These are phyloP conservation scores for Cryptococcus deneoformans DNA, from an alignment of 1,284 basidiomycete genomes.

Conservation along the genomic window DNA sequence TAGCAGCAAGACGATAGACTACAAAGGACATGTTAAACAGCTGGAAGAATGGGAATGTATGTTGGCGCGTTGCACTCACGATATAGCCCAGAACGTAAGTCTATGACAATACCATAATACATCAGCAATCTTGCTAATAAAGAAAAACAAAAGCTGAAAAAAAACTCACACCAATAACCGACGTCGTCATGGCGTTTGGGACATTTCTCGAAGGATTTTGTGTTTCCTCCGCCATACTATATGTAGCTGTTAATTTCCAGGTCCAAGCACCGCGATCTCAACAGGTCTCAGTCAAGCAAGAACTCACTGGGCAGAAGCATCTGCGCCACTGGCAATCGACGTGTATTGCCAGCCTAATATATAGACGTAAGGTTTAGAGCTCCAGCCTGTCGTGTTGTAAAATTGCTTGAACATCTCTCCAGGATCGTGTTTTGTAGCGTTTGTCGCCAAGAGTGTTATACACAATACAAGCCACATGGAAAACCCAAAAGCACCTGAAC, in stretches of 20 bases:
- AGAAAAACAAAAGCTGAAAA: background rate
- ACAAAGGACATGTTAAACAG: constrained; percentile 1
- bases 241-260: background rate
- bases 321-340: constrained; percentile 43
- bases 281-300: background rate
- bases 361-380: constrained; percentile 36
- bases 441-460: constrained; percentile 36
- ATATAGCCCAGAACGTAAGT: constrained; percentile 46
- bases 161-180: constrained; percentile 28
- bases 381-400: constrained; percentile 34
- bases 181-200: constrained; percentile 44
- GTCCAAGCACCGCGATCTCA: background rate
- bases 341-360: constrained; percentile 44
- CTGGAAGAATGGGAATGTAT: too few relatives aligned
- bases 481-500: constrained; percentile 20
- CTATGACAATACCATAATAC: constrained; percentile 5
- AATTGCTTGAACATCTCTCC: constrained; percentile 16
- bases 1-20: constrained; percentile 43
- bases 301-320: constrained; percentile 42
- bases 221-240: constrained; percentile 48
- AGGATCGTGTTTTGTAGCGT: constrained; percentile 18
- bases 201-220: constrained; percentile 47
- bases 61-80: constrained; percentile 15
- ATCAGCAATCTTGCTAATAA: background rate
- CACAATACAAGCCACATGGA: constrained; percentile 37